Evolutionary conservation across 106 monocot genomes (phyloP).

Genomic region (Xerophyta viscosa): DNA sequence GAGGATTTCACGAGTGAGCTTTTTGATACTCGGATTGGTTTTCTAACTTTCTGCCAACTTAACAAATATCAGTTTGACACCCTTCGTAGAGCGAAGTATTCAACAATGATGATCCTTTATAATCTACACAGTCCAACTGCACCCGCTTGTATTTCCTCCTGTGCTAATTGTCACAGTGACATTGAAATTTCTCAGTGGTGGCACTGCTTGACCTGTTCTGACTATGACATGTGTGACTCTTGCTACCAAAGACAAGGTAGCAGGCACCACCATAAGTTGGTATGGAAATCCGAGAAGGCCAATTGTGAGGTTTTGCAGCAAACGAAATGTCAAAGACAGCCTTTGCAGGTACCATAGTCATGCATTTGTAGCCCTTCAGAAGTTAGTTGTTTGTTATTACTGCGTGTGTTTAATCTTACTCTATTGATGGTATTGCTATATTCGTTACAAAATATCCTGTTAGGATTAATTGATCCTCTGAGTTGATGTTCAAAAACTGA

Average conservation of each 20-base stretch:
- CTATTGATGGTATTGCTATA: too few relatives aligned
- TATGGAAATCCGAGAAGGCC: neutral
- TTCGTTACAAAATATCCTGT: too few relatives aligned
- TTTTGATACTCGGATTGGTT: slow-evolving; percentile 37
- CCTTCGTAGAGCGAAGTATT: slow-evolving; percentile 55
- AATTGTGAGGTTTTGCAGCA: neutral
- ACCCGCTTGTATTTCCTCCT: slow-evolving; percentile 8
- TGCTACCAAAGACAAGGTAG: slow-evolving; percentile 20
- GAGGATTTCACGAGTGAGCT: slow-evolving; percentile 22
- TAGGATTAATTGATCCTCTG: too few relatives aligned
- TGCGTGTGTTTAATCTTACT: neutral
- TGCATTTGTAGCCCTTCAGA: neutral
- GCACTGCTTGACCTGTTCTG: slow-evolving; percentile 24
- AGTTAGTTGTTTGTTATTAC: neutral
- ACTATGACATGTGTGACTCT: slow-evolving; percentile 20
- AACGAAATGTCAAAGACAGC: neutral
- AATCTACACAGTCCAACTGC: slow-evolving; percentile 27
- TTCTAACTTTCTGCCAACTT: slow-evolving; percentile 36
- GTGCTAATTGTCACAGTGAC: slow-evolving; percentile 12
- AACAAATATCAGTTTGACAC: slow-evolving; percentile 59
- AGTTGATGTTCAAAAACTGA: too few relatives aligned
- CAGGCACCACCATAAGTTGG: slow-evolving; percentile 18
- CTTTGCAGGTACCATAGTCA: slow-evolving; percentile 8
- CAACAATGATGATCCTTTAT: slow-evolving; percentile 71
- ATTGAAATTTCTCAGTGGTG: slow-evolving; percentile 17